These are phyloP conservation scores for Boletus coccyginus DNA, from an alignment of 768 basidiomycete species.

Conservation along the genomic window DNA sequence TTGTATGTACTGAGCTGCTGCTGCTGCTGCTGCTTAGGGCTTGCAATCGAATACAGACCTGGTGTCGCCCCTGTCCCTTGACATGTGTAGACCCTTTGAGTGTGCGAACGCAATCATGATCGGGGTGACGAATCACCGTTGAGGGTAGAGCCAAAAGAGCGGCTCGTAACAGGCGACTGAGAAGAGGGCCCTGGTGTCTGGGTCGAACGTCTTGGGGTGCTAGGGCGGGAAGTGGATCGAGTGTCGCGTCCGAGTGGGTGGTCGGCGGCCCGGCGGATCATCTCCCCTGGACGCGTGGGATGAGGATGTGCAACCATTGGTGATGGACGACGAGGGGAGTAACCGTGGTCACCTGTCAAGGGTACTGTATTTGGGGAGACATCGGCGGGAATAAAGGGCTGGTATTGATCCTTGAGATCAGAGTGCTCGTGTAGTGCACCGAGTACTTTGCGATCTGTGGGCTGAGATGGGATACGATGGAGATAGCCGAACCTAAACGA, in stretches of 20 bases:
- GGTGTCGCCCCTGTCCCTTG: constrained; percentile 31
- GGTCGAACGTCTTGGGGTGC: constrained; percentile 25
- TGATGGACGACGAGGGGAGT: constrained; percentile 8
- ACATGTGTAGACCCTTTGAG: constrained; percentile 32
- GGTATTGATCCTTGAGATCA: constrained; percentile 55
- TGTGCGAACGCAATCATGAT: constrained; percentile 37
- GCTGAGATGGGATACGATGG: constrained; percentile 87
- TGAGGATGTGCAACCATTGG: constrained; percentile 29
- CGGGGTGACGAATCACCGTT: constrained; percentile 49
- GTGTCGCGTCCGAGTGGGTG: constrained; percentile 13
- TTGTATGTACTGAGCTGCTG: constrained; percentile 20
- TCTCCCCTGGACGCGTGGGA: constrained; percentile 24
- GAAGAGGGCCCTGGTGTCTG: constrained; percentile 29
- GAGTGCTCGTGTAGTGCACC: constrained; percentile 49
- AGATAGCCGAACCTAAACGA: constrained; percentile 75
- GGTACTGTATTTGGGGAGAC: constrained; percentile 19
- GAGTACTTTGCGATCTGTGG: constrained; percentile 56
- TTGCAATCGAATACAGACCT: constrained; percentile 22
- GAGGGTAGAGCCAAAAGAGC: constrained; percentile 38
- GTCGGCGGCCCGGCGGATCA: constrained; percentile 13
- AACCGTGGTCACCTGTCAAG: constrained; percentile 4
- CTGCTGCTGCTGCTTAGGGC: constrained; percentile 14
- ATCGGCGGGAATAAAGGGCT: constrained; percentile 75
- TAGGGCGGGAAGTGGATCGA: constrained; percentile 25
- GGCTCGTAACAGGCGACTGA: constrained; percentile 31